Percentiles rank a stretch among this genome's conserved stretches.
These are phyloP conservation scores for Termitomyces sp. DNA, from an alignment of 768 basidiomycete genomes.

Conservation along the genomic window DNA sequence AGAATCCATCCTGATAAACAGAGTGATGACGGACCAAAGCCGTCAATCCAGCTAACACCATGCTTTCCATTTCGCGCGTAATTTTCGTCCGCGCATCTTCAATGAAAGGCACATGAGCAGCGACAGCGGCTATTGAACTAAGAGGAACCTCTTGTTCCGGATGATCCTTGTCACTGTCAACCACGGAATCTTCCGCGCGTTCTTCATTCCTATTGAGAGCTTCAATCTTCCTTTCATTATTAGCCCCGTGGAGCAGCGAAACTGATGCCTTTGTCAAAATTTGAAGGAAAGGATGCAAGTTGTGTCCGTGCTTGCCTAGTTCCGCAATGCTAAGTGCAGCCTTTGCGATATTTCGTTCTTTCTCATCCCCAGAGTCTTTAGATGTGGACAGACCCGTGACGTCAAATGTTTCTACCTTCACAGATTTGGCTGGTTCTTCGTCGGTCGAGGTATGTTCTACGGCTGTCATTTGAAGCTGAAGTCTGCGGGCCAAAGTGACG, in stretches of 20 bases:
- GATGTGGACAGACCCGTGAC: conserved; percentile 10
- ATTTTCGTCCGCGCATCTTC: conserved; percentile 67
- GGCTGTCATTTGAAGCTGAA: conserved; percentile 83
- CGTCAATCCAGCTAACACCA: conserved; percentile 77
- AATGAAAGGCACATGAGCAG: conserved; percentile 64
- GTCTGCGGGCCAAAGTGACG: conserved; percentile 71
- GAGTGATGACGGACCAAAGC: conserved; percentile 54
- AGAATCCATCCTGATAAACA: background rate
- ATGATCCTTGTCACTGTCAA: conserved; percentile 14
- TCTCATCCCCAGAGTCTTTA: conserved; percentile 61
- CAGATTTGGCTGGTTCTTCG: conserved; percentile 10
- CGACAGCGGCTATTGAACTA: conserved; percentile 68
- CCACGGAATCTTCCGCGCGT: conserved; percentile 3
- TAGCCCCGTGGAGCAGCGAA: conserved; percentile 42
- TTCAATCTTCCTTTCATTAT: background rate
- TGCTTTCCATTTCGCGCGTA: conserved; percentile 83
- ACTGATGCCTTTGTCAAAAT: conserved; percentile 27
- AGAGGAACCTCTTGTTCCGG: conserved; percentile 43
- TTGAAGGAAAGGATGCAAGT: background rate
- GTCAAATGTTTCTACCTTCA: conserved; percentile 7
- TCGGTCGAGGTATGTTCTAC: conserved; percentile 33
- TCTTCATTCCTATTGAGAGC: background rate
- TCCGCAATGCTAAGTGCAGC: conserved; percentile 95
- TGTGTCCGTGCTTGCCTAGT: conserved; percentile 52
- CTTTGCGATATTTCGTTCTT: conserved; percentile 85